A percentile compares a stretch with the other conserved stretches of the same genome.
phyloP scores from a whole-genome alignment of 1,139 yeast genomes.

The Suhomyces taliae region DNA sequence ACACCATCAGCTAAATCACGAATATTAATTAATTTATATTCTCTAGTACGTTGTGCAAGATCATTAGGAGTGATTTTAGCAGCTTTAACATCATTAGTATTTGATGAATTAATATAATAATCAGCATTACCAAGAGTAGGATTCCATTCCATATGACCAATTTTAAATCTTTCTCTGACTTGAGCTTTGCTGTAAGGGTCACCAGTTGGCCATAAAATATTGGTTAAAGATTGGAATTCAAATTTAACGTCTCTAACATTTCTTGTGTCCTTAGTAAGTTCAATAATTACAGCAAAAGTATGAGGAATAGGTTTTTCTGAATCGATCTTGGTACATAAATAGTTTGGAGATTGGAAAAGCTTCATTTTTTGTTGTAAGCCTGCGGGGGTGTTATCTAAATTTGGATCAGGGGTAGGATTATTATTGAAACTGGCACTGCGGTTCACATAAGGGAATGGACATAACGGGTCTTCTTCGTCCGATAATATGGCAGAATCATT shows the following conservation, averaged over 20 bases:
- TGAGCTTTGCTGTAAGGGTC: slow-evolving; percentile 48
- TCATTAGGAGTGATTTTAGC: slow-evolving; percentile 33
- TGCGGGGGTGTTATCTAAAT: slow-evolving; percentile 10
- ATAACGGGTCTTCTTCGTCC: slow-evolving; percentile 11
- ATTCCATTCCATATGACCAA: slow-evolving; percentile 52
- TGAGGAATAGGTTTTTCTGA: slow-evolving; percentile 46
- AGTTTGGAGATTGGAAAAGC: slow-evolving; percentile 39
- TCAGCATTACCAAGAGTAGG: slow-evolving; percentile 46
- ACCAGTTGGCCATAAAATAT: slow-evolving; percentile 56
- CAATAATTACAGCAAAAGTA: slow-evolving; percentile 46
- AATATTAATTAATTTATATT: slow-evolving; percentile 29
- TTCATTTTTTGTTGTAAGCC: slow-evolving; percentile 15
- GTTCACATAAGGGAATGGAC: not conserved
- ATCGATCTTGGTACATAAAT: slow-evolving; percentile 42
- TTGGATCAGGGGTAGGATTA: slow-evolving; percentile 12
- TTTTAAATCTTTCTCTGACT: slow-evolving; percentile 47
- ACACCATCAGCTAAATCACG: slow-evolving; percentile 19
- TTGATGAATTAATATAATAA: slow-evolving; percentile 42
- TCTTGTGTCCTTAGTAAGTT: slow-evolving; percentile 34
- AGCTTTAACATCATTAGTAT: slow-evolving; percentile 35
- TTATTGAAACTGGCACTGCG: slow-evolving; percentile 3
- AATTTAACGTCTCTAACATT: slow-evolving; percentile 30
- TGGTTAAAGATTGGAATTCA: slow-evolving; percentile 35
- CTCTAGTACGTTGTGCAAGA: slow-evolving; percentile 39
- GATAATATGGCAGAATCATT: slow-evolving; percentile 11